Conservation (phyloP, 495 filamentous ascomycete genomes). For the Annulohypoxylon bovei region DNA sequence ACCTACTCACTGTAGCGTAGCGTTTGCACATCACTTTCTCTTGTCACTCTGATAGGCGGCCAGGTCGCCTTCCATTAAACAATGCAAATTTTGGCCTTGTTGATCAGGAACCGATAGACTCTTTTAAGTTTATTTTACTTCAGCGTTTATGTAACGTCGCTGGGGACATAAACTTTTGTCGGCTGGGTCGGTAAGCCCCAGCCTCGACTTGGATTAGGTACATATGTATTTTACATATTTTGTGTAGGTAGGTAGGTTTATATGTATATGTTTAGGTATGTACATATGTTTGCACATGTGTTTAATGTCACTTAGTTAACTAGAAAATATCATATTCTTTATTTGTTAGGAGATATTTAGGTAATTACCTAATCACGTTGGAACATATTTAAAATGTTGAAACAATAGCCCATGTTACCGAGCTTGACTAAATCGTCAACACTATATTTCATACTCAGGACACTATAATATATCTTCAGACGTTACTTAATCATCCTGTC, state of each 20-base stretch:
- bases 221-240: too few relatives aligned
- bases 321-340: too few relatives aligned
- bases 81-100: neutral
- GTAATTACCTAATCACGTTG: neutral
- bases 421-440: neutral
- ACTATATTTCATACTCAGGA: neutral
- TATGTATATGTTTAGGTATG: neutral
- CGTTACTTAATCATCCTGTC: neutral
- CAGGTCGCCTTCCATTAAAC: slow-evolving; percentile 8
- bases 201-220: slow-evolving; percentile 8
- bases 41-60: slow-evolving; percentile 27
- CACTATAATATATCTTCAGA: neutral
- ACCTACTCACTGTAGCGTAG: slow-evolving; percentile 13
- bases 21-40: slow-evolving; percentile 33
- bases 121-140: neutral
- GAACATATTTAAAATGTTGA: neutral
- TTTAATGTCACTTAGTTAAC: too few relatives aligned
- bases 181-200: neutral
- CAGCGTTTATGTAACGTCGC: slow-evolving; percentile 11
- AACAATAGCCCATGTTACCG: neutral
- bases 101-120: slow-evolving; percentile 10
- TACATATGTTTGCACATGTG: neutral
- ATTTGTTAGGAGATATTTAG: neutral
- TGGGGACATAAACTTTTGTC: slow-evolving; percentile 3
- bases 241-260: neutral